phyloP scores from a whole-genome alignment of 208 protist genomes.

The Leishmania braziliensis region DNA sequence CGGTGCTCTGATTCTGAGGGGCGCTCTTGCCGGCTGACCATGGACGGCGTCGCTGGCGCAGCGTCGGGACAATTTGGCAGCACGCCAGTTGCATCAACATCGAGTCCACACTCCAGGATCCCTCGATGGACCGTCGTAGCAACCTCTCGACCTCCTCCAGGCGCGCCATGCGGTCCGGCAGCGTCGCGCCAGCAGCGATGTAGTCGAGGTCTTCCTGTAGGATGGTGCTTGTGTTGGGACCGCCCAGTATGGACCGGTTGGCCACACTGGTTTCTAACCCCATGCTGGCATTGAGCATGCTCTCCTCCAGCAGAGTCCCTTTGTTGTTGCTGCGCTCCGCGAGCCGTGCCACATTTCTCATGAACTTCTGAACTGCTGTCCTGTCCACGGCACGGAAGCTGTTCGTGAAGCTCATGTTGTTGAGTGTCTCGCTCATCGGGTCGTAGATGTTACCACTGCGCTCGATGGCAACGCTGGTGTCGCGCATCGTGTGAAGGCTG shows the following conservation, averaged over 20 bases:
- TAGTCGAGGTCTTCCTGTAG: conserved; percentile 47
- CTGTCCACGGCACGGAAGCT: conserved; percentile 61
- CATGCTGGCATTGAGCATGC: conserved; percentile 22
- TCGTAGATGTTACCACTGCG: conserved; percentile 15
- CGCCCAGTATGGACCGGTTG: not conserved
- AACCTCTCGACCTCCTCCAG: conserved; percentile 70
- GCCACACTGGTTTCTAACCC: not conserved
- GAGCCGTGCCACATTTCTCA: conserved; percentile 48
- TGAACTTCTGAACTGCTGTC: conserved; percentile 50
- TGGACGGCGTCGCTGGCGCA: conserved; percentile 48
- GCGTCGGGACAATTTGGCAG: conserved; percentile 68
- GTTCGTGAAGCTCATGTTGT: conserved; percentile 80
- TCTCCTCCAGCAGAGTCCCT: conserved; percentile 51
- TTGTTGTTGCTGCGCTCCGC: conserved; percentile 34
- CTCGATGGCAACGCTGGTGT: conserved; percentile 31
- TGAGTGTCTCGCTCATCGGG: conserved; percentile 25
- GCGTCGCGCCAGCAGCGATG: conserved; percentile 43
- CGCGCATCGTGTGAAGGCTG: conserved; percentile 64
- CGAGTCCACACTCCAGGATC: conserved; percentile 58
- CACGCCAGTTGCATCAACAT: conserved; percentile 59
- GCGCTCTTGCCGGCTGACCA: conserved; percentile 16
- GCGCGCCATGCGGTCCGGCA: conserved; percentile 45
- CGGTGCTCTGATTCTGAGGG: not conserved
- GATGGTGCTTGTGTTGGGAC: conserved; percentile 16
- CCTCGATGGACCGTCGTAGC: conserved; percentile 60